Base-by-base conservation (phyloP, 371 early-diverging fungal species). In the Fennellomyces sp. region DNA sequence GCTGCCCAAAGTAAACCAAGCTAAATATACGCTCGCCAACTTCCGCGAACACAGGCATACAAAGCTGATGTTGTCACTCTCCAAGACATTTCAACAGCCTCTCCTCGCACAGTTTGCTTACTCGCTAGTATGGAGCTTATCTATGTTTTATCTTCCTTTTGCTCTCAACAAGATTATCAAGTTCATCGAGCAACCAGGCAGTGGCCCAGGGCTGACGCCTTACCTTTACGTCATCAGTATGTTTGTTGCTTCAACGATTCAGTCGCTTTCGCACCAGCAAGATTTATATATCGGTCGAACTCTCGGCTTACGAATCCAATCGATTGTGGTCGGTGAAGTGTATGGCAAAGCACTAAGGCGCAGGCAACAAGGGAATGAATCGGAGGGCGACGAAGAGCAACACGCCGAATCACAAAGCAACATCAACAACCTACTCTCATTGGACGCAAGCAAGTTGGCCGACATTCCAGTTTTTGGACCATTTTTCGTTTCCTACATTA, bases 171-270 rank as follows among this genome's bases (percentile, higher is more conserved):
- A 70, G 63, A 81, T 85, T 47, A 66, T 87, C 66, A 68, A 69
- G 39, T 83, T 70, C 60, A 76, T 85, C 55, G 84, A 87, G 63
- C 28, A 67, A 38, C 73, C 71, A 15, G 66, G 65, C 5, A 56
- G 60, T 19, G 64, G 66, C 13, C 69, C 75, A 12, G 64, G 61
- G 1, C 50, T 65, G 5, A 66, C 73, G 7, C 83, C 86, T 0
- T 90, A 78, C 47, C 56, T 85, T 26, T 87, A 85, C 48, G 88
- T 87, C 0, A 64, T 83, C 25, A 85, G 85, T 5, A 64, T 91
- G 28, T 78, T 89, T 59, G 36, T 88, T 39, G 70, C 82, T 8
- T 74, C 77, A 0, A 56, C 75, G 11, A 29, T 74, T 7, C 80
- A 82, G 30, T 81, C 86, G 6, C 41, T 82, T 12, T 42, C 77